Evolutionary conservation across 2,329 filamentous ascomycete species (phyloP).

Genomic region (Alternaria triticimaculans): DNA sequence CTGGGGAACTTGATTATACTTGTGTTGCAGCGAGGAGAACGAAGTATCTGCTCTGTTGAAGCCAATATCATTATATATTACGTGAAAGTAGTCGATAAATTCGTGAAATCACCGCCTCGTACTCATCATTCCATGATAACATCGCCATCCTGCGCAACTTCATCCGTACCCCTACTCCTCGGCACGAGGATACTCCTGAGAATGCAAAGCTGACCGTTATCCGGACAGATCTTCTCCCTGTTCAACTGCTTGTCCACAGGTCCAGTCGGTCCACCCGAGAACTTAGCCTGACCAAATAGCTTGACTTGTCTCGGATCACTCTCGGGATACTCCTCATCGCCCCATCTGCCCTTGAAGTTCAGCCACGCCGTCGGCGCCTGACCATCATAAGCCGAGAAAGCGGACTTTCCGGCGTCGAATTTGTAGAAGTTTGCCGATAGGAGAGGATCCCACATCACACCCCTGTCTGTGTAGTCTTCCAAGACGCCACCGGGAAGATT

Average conservation of each 20-base stretch:
- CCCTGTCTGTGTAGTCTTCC: constrained; percentile 62
- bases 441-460: constrained; percentile 66
- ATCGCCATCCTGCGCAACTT: constrained; percentile 11
- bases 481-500: constrained; percentile 61
- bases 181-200: constrained; percentile 51
- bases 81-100: background rate
- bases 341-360: constrained; percentile 66
- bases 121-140: constrained; percentile 3
- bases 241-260: constrained; percentile 66
- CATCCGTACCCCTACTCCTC: constrained; percentile 18
- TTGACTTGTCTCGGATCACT: constrained; percentile 58
- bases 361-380: constrained; percentile 61
- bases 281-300: constrained; percentile 57
- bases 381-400: constrained; percentile 58
- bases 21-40: background rate
- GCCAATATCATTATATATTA: background rate
- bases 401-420: constrained; percentile 52
- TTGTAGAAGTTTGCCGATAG: constrained; percentile 63
- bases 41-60: background rate
- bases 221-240: constrained; percentile 63
- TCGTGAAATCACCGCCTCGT: background rate
- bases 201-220: constrained; percentile 55
- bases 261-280: constrained; percentile 65
- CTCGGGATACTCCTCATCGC: constrained; percentile 65
- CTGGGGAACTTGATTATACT: background rate